These are phyloP conservation scores for Diutina siamensis DNA, from an alignment of 1,139 yeast species.

Conservation along the genomic window DNA sequence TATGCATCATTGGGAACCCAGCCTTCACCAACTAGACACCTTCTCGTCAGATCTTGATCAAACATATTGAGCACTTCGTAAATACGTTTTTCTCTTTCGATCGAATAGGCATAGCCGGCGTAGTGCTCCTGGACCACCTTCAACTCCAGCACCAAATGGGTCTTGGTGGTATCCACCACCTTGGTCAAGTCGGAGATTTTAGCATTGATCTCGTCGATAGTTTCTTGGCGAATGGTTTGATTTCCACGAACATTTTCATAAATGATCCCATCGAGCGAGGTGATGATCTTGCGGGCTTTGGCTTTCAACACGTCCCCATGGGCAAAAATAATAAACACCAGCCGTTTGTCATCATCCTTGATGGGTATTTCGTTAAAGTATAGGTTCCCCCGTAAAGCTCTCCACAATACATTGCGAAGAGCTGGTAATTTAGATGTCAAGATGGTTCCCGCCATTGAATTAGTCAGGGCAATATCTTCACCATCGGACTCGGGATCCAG, in stretches of 20 bases:
- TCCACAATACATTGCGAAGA: conserved; percentile 42
- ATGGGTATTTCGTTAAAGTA: conserved; percentile 40
- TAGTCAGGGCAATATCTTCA: conserved; percentile 9
- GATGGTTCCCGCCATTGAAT: conserved; percentile 34
- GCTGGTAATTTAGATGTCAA: conserved; percentile 31
- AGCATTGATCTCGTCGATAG: conserved; percentile 50
- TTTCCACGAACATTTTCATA: conserved; percentile 56
- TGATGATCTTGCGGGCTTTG: conserved; percentile 66
- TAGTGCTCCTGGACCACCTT: conserved; percentile 49
- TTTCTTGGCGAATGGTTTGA: conserved; percentile 34
- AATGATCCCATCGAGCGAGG: conserved; percentile 71
- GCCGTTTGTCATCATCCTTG: conserved; percentile 36
- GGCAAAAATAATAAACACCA: conserved; percentile 73
- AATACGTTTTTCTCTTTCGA: conserved; percentile 63
- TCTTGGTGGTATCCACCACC: conserved; percentile 61
- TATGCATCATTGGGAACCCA: conserved; percentile 59
- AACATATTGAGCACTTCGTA: conserved; percentile 70
- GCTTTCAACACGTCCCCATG: conserved; percentile 69
- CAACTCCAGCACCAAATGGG: conserved; percentile 64
- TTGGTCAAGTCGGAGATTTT: conserved; percentile 32
- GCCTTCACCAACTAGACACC: conserved; percentile 93
- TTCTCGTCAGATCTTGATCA: conserved; percentile 74
- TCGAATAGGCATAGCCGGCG: conserved; percentile 26
- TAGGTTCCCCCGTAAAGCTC: conserved; percentile 43
- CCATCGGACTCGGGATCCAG: conserved; percentile 21